Evolutionary conservation across 345 rosid species (phyloP).

Genomic region (Pistacia integerrima): DNA sequence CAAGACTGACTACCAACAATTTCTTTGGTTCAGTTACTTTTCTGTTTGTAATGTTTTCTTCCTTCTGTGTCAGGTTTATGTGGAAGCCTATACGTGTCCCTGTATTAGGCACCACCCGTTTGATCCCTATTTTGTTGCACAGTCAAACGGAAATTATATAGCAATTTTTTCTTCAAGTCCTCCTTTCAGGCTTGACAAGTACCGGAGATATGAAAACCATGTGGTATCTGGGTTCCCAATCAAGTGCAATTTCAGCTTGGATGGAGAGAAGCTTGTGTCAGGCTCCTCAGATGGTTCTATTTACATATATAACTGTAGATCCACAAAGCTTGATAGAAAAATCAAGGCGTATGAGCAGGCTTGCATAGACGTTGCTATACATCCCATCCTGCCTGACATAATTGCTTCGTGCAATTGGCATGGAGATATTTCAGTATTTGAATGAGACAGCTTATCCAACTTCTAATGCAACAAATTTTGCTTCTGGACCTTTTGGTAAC

Average conservation of each 20-base stretch:
- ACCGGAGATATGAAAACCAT: constrained; percentile 68
- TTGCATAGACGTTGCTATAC: constrained; percentile 67
- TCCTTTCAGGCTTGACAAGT: constrained; percentile 87
- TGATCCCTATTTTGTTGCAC: constrained; percentile 70
- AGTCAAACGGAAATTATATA: constrained; percentile 86
- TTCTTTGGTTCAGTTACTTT: constrained; percentile 9
- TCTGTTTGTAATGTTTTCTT: neutral
- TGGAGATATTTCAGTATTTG: constrained; percentile 61
- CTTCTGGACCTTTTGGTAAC: neutral
- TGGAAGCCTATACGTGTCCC: constrained; percentile 85
- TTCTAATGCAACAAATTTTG: neutral
- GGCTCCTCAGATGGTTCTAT: constrained; percentile 82
- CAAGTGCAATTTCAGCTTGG: constrained; percentile 75
- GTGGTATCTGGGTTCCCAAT: constrained; percentile 83
- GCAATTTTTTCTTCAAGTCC: constrained; percentile 76
- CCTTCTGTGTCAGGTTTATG: constrained; percentile 60
- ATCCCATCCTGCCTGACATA: constrained; percentile 61
- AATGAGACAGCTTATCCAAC: constrained; percentile 14
- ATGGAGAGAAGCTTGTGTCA: constrained; percentile 63
- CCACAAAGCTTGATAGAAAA: constrained; percentile 53
- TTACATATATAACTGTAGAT: constrained; percentile 51
- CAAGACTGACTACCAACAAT: neutral
- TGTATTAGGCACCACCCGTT: constrained; percentile 67
- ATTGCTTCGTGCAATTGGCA: constrained; percentile 79
- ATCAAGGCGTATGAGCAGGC: constrained; percentile 69